Base-by-base conservation (phyloP, 148 eudicot species). In the Vaccinium myrtillus region DNA sequence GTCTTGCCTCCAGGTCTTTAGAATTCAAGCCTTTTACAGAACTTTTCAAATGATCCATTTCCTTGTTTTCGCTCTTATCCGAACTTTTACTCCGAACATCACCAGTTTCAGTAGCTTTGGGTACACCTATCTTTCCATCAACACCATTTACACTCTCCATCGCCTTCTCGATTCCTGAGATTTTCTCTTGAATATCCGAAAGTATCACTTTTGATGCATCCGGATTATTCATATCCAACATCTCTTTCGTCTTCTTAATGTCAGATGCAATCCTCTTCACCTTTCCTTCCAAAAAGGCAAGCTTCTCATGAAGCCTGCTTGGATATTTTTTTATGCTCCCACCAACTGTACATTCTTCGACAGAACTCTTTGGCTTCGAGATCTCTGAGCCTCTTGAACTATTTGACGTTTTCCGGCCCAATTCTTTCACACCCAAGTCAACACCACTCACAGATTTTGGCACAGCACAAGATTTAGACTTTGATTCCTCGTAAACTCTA, bases 191-290 rank as follows among this genome's bases (percentile, higher is more conserved):
- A 83, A 96, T 96, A 90, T 94, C 97, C 18, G 94, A 93, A 27
- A 94, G 73, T 73, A 92, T 92, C 91, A 88, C 81, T 89, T 96
- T 94, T 13, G 99, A 96, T 0, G 93, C 91, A 86, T 92, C 92
- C 1, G 92, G 92, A 82, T 93, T 92, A 70, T 94, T 92, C 92
- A 87, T 85, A 90, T 96, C 98, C 88, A 96, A 87, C 90, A 96
- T 91, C 71, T 96, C 98, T 81, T 96, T 96, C 0, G 99, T 94
- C 91, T 90, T 92, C 92, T 93, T 94, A 65, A 96, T 96, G 87
- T 96, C 99, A 14, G 94, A 87, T n/a, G 98, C 94, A 75, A 96
- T 96, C 86, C 93, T 89, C 90, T 93, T 92, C 81, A 96, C 98
- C 84, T 92, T 96, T 59, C 94, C 99, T 83, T 96, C 98, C 89